Percentiles rank a stretch among this genome's conserved stretches.
phyloP scores from a whole-genome alignment of 805 yeast species.

The Saccharomycopsis fibuligera region DNA sequence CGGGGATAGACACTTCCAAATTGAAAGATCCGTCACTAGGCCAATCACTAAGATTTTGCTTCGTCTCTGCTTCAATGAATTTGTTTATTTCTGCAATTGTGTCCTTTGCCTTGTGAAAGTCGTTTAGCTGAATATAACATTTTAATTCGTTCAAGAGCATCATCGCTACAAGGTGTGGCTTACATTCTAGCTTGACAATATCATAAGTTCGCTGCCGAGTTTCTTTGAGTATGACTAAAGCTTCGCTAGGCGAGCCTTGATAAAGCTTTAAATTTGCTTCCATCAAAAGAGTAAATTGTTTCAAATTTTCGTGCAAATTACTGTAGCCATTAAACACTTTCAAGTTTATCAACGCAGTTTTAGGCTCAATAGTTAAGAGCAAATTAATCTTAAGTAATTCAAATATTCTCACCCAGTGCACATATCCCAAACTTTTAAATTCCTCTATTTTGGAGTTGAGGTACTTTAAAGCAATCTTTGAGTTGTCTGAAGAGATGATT shows the following conservation, averaged over 20 bases:
- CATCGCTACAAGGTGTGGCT: slow-evolving; percentile 18
- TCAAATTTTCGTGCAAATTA: slow-evolving; percentile 1
- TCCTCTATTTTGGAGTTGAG: slow-evolving; percentile 14
- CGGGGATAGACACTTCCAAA: slow-evolving; percentile 9
- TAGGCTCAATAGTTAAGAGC: slow-evolving; percentile 8
- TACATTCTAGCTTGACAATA: no score
- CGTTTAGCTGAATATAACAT: slow-evolving; percentile 1
- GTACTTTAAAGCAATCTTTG: slow-evolving; percentile 14
- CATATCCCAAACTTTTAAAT: slow-evolving; percentile 11
- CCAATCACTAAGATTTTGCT: slow-evolving; percentile 15
- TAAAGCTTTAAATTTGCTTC: slow-evolving; percentile 14
- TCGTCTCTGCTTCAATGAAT: slow-evolving; percentile 9
- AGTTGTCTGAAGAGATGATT: slow-evolving; percentile 7
- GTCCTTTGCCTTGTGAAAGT: slow-evolving; percentile 1
- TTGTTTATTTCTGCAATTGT: slow-evolving; percentile 10
- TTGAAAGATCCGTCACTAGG: slow-evolving; percentile 14
- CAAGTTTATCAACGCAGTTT: slow-evolving; percentile 6
- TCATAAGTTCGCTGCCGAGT: no score
- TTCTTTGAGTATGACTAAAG: neutral
- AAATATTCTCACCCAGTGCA: slow-evolving; percentile 16
- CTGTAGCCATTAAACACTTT: slow-evolving; percentile 5
- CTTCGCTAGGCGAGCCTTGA: slow-evolving; percentile 6
- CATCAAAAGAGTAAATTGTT: slow-evolving; percentile 6
- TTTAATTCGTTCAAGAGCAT: slow-evolving; percentile 10
- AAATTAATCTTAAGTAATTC: slow-evolving; percentile 11